These are phyloP conservation scores for Tremella fuciformis DNA, from an alignment of 768 basidiomycete genomes.

Conservation along the genomic window DNA sequence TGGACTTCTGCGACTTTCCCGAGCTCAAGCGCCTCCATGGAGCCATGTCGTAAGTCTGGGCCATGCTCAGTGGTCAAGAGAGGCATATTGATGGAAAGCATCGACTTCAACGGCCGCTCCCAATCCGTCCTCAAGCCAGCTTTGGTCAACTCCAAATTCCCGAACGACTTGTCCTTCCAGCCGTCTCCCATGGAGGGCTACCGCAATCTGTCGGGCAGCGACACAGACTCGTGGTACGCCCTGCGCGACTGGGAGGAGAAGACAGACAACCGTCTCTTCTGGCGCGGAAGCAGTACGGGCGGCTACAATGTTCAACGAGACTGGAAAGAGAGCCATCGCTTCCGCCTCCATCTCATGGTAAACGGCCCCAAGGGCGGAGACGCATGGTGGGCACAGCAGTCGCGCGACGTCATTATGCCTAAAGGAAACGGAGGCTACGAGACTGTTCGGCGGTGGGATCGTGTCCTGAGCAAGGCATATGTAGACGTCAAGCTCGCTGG, in stretches of 20 bases:
- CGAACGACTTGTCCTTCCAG: slow-evolving; percentile 44
- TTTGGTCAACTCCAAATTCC: slow-evolving; percentile 50
- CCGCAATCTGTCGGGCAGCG: slow-evolving; percentile 38
- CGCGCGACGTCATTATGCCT: slow-evolving; percentile 47
- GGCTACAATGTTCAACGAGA: slow-evolving; percentile 52
- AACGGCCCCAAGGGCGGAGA: slow-evolving; percentile 52
- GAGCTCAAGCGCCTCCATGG: slow-evolving; percentile 48
- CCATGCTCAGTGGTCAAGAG: neutral
- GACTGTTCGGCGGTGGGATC: slow-evolving; percentile 31
- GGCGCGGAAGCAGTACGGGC: slow-evolving; percentile 55
- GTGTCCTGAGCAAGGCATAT: slow-evolving; percentile 58
- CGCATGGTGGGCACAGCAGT: slow-evolving; percentile 47
- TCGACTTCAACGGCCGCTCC: slow-evolving; percentile 47
- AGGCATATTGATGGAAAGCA: slow-evolving; percentile 13
- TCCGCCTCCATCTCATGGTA: slow-evolving; percentile 52
- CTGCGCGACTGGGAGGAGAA: slow-evolving; percentile 52
- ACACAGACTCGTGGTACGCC: slow-evolving; percentile 22
- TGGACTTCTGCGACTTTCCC: slow-evolving; percentile 51
- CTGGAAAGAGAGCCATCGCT: slow-evolving; percentile 53
- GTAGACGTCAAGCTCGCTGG: slow-evolving; percentile 65
- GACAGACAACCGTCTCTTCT: slow-evolving; percentile 52
- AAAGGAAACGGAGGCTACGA: slow-evolving; percentile 41
- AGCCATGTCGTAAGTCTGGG: slow-evolving; percentile 38
- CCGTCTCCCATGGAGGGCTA: slow-evolving; percentile 48
- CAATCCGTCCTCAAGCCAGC: slow-evolving; percentile 46